Base-by-base conservation (phyloP, 192 early-diverging fungal species). In the Chytriomyces confervae region DNA sequence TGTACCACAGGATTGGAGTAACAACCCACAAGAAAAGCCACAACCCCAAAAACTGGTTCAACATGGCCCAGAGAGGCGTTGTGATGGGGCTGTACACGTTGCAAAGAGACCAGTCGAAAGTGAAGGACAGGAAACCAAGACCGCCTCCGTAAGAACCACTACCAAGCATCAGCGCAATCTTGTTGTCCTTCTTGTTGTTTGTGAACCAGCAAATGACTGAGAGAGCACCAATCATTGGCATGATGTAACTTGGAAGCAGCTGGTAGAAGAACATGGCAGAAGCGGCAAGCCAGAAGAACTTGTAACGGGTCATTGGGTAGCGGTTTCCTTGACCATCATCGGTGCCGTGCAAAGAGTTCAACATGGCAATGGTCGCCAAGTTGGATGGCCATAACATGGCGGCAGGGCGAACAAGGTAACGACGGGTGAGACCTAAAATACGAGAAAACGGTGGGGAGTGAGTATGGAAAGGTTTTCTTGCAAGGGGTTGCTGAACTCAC, bases 351-450 rank as follows among this genome's bases (percentile, higher is more conserved):
- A 78, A 74, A 5, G 93, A 89, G 36, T 91, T 90, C 85, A 95
- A 43, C 61, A 80, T 62, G 53, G 71, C 72, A 66, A 75, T 24
- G 44, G 74, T 49, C 36, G 75, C 64, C 44, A 71, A 67, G 53
- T 89, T 93, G 5, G 87, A 72, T 5, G 95, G 95, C 95, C 95
- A 98, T 62, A 95, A 85, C 94, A 97, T 96, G 11, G 89, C 83
- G 3, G 92, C 86, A 29, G 95, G 95, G 63, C 92, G 89, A 13
- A 98, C 94, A 20, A 98, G 84, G 81, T 91, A 95, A 44, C 89
- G 87, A 44, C 95, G 91, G 60, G 84, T 84, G 16, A 91, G 79
- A 72, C 36, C 36, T 36, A 36, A 36, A 36, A 1, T 36, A 95
- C 92, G 61, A 95, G 86, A 5, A 92, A 91, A 20, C 89, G 87